A percentile compares a stretch with the other conserved stretches of the same genome.
These are phyloP conservation scores for Erodium moschatum DNA, from an alignment of 441 rosid species.

Conservation along the genomic window DNA sequence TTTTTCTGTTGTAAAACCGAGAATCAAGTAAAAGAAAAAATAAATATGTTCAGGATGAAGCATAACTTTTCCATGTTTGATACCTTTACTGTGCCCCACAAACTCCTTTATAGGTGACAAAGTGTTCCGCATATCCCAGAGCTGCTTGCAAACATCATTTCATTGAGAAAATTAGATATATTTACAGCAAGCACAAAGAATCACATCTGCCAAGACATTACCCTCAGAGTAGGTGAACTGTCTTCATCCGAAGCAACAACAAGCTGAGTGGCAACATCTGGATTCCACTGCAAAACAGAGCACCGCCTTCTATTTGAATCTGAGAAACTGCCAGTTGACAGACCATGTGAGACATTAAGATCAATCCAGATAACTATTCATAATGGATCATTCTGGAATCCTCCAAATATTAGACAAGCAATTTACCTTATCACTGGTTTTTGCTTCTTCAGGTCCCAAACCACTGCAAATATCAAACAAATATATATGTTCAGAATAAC, in stretches of 20 bases:
- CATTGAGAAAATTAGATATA: constrained; percentile 12
- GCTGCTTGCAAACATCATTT: constrained; percentile 40
- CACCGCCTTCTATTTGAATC: constrained; percentile 85
- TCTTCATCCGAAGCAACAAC: constrained; percentile 98
- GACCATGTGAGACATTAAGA: constrained; percentile 19
- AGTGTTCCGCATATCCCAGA: constrained; percentile 96
- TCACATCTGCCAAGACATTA: constrained; percentile 27
- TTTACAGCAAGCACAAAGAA: constrained; percentile 10
- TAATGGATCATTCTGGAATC: constrained; percentile 17
- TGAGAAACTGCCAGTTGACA: constrained; percentile 57
- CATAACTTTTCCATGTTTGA: constrained; percentile 6
- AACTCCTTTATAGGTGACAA: constrained; percentile 84
- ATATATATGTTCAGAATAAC: constrained; percentile 8
- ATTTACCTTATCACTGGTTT: constrained; percentile 81
- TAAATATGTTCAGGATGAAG: background rate
- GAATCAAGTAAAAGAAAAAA: background rate
- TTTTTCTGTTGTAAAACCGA: background rate
- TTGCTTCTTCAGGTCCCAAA: constrained; percentile 98
- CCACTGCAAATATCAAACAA: constrained; percentile 40
- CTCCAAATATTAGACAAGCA: constrained; percentile 2
- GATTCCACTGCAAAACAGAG: constrained; percentile 99
- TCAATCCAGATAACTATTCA: background rate
- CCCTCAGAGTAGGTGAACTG: constrained; percentile 71
- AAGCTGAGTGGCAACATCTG: constrained; percentile 94
- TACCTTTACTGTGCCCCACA: constrained; percentile 90